Evolutionary conservation across 148 eudicot species (phyloP), one percentile per base, ranked within the genome.

Genomic region (Rheum nobile): DNA sequence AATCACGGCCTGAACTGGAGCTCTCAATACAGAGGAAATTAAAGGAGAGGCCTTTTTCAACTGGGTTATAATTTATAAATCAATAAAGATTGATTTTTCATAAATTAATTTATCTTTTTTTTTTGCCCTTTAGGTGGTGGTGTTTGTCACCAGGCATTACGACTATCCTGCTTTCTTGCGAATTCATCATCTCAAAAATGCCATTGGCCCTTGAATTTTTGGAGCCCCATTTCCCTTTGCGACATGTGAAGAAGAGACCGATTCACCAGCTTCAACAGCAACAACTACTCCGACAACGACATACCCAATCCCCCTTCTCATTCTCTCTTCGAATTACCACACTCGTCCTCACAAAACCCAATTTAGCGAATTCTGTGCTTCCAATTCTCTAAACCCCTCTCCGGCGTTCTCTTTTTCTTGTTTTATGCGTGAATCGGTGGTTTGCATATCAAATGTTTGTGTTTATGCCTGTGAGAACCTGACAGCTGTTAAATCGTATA

Each of bases 311-410:
- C 59, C 24, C 37, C 37, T 28, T 14, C 37, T 14, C 67, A 57
- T 12, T 28, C 34, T 13, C 67, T 2, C 65, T 11, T 2, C 31
- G 32, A 19, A 24, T 57, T 57, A 6, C 67, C 17, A 54, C 28
- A 6, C 28, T 61, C 37, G 2, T 61, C 39, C 70, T 34, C 70
- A 17, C 67, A 12, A 57, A 32, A 31, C 70, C 41, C 70, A 31
- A 65, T 31, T 65, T 34, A 65, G 39, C 41, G 70, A 65, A 13
- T 65, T 24, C 70, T 65, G 0, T 11, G 39, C 21, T 22, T 16
- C 70, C 70, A 32, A 65, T 65, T 65, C 39, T 31, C 70, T 65
- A 31, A 65, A 65, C 70, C 70, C 41, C 70, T 65, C 70, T 65
- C 16, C 29, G 6, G 2, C 35, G 3, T 29, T 61, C 37, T 61